Conservation (phyloP, 257 asterid genomes). For the Salvia hispanica region DNA sequence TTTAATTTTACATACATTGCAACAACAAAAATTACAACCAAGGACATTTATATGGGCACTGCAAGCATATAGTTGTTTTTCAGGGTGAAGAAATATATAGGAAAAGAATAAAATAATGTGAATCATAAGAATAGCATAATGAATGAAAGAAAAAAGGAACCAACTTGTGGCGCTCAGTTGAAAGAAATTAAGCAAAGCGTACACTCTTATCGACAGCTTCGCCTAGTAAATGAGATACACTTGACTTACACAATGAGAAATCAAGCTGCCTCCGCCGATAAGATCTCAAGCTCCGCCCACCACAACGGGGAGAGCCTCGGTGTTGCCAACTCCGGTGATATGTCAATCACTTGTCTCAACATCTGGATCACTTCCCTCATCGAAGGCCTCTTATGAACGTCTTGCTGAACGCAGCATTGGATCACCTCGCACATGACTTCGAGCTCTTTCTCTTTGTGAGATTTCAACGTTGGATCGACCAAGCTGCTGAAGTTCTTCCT, state of each 20-base stretch:
- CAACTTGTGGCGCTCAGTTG: conserved; percentile 17
- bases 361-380: conserved; percentile 58
- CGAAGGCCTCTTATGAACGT: conserved; percentile 53
- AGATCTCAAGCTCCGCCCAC: conserved; percentile 99
- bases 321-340: conserved; percentile 76
- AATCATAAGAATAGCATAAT: conserved; percentile 20
- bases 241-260: conserved; percentile 17
- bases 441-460: conserved; percentile 66
- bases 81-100: conserved; percentile 20
- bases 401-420: conserved; percentile 59
- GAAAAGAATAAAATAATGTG: conserved; percentile 38
- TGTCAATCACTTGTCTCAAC: conserved; percentile 51
- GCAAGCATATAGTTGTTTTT: conserved; percentile 23
- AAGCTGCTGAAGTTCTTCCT: conserved; percentile 40
- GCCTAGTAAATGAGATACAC: neutral
- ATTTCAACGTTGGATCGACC: conserved; percentile 68
- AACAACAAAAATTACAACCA: conserved; percentile 13
- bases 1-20: conserved; percentile 26
- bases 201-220: neutral
- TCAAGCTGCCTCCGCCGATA: conserved; percentile 79
- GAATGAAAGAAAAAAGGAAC: conserved; percentile 22
- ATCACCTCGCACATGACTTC: conserved; percentile 63
- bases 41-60: conserved; percentile 4
- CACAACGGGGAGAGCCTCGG: conserved; percentile 92
- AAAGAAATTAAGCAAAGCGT: neutral